Evolutionary conservation across 129 eudicot species (phyloP).

Genomic region (Escallonia rubra): DNA sequence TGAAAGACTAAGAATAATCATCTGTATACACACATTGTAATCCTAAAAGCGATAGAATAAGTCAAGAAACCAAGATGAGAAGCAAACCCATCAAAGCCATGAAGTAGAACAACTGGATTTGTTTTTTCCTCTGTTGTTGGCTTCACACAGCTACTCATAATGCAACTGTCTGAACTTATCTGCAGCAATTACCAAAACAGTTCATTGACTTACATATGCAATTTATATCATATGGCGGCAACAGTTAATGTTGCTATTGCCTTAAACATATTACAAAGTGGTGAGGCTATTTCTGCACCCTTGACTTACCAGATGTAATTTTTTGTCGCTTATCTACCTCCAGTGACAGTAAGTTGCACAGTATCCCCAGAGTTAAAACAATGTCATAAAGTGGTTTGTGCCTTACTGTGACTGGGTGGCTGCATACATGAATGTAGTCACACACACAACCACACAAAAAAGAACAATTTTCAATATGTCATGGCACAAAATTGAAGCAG

Average conservation of each 20-base stretch:
- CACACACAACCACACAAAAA: no score
- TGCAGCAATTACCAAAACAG: conserved; percentile 34
- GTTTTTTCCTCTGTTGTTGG: conserved; percentile 35
- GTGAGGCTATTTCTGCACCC: no score
- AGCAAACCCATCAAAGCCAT: conserved; percentile 87
- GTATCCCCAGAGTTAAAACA: no score
- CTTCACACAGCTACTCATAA: conserved; percentile 89
- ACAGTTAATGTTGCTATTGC: not conserved
- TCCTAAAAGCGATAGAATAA: not conserved
- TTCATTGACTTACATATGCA: not conserved
- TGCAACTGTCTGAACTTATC: conserved; percentile 33
- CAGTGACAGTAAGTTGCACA: no score
- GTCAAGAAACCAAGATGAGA: not conserved
- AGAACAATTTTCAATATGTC: no score
- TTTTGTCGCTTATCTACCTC: no score
- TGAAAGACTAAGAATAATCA: conserved; percentile 52
- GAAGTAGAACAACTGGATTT: conserved; percentile 80
- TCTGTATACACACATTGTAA: conserved; percentile 16
- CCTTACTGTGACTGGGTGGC: no score
- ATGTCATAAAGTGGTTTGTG: no score
- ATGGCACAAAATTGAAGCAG: no score
- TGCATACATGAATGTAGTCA: no score
- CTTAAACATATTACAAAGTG: no score
- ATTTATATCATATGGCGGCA: not conserved
- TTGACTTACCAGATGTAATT: no score